Base-by-base conservation (phyloP, 345 rosid species). In the Arabidopsis arenosa region DNA sequence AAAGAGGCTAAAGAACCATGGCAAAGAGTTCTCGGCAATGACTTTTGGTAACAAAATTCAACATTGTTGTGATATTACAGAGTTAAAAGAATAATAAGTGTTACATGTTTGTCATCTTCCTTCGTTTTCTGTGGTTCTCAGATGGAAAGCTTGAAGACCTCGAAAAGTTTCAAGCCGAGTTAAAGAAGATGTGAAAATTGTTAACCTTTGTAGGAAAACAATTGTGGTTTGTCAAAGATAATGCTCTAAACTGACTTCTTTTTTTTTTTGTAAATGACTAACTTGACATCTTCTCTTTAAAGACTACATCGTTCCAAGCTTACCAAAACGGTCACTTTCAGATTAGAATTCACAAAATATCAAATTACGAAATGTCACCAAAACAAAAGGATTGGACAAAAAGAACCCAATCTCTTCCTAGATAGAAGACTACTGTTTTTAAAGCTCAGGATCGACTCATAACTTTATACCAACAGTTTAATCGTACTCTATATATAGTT, bases 131-230 rank as follows among this genome's bases (percentile, higher is more conserved):
- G 43, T 17, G 84, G 62, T 83, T 84, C 48, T 43, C 66, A 54
- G 77, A 53, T 53, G 79, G 52, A 13, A 85, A 85, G 23, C 72
- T 86, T 81, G 90, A 86, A 79, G 89, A 88, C 80, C 84, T 91
- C 48, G 81, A 83, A 70, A 83, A 65, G 45, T 86, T 88, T 83
- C 17, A 88, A 14, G 79, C 80, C 0, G 87, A 79, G 56, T 48
- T 90, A 73, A 89, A 76, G 86, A 84, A 81, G 21, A 71, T 82
- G 74, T 87, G 83, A 87, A 58, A 52, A 37, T 43, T 56, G 37
- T 0, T 1, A 56, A 60, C 39, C 51, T 18, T 9, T 33, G 63
- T 4, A 56, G 44, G 55, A 11, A 8, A 43, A 43, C 18, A 43
- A 9, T 32, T 43, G 33, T 56, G 28, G 12, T 18, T 21, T 51